These are phyloP conservation scores for Aureobasidium mangrovei DNA, from an alignment of 2,329 filamentous ascomycete species.

Conservation along the genomic window DNA sequence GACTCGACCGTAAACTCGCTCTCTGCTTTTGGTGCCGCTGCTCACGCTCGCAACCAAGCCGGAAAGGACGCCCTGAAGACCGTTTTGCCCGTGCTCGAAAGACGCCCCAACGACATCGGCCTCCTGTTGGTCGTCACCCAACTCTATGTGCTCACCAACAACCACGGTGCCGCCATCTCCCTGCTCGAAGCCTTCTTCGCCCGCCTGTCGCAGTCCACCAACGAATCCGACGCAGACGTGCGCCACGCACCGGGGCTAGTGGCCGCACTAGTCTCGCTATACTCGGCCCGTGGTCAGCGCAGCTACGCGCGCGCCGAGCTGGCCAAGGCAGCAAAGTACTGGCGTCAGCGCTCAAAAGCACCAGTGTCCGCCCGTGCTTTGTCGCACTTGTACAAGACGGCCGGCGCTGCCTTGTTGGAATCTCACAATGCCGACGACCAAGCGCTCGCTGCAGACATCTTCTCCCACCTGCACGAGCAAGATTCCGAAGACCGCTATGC, in stretches of 20 bases:
- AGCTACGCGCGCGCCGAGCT: constrained; percentile 64
- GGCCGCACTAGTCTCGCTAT: constrained; percentile 69
- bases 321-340: constrained; percentile 70
- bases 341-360: constrained; percentile 46
- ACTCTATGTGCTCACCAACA: constrained; percentile 64
- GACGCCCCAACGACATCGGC: constrained; percentile 70
- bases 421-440: constrained; percentile 63
- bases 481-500: constrained; percentile 61
- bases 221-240: constrained; percentile 53
- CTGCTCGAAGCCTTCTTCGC: constrained; percentile 68
- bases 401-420: constrained; percentile 72
- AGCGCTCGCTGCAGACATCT: constrained; percentile 65
- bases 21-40: constrained; percentile 64
- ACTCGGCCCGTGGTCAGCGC: constrained; percentile 66
- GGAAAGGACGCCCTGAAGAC: constrained; percentile 61
- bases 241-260: constrained; percentile 80
- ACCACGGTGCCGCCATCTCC: constrained; percentile 63
- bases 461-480: constrained; percentile 59
- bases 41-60: constrained; percentile 54
- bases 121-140: constrained; percentile 72
- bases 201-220: constrained; percentile 55
- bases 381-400: constrained; percentile 65
- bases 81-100: constrained; percentile 61
- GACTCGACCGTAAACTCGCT: constrained; percentile 41
- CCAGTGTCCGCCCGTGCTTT: constrained; percentile 29